Base-by-base conservation (phyloP, 1,284 basidiomycete genomes). In the Garcileccinum viscosum region DNA sequence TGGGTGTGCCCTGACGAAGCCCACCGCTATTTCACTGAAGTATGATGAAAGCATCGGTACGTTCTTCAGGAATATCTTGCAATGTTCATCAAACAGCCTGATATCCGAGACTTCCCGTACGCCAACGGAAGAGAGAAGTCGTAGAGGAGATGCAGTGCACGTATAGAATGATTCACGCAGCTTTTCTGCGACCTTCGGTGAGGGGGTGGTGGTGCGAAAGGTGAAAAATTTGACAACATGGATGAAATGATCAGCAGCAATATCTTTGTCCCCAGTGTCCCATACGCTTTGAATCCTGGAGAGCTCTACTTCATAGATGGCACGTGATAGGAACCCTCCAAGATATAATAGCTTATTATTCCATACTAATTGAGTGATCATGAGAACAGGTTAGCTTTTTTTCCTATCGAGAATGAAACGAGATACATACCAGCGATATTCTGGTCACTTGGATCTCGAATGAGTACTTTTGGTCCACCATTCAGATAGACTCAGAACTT, bases 191-290 rank as follows among this genome's bases (percentile, higher is more conserved):
- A 99, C 94, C 53, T 93, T 87, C 1, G 88, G 78, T 0, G 94
- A 95, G 0, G 97, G 97, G 0, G 95, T 96, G 0, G 96, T 96
- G 3, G 86, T 82, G 68, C 90, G 86, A 79, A 95, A 97, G 1
- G 92, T 92, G 84, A 98, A 96, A 83, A 98, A 95, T 72, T 90
- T 90, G 70, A 98, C 85, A 1, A 92, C 87, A 74, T 98, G 96
- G 19, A 96, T 81, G 8, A 91, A 93, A 22, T 90, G 71, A 44
- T 72, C 73, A 4, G 73, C 44, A 2, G 40, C 58, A 32, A 64
- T 62, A 22, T 50, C 30, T 22, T 33, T 62, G 14, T 5, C 30
- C 30, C n/a, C 19, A 1, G 0, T 0, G 4, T 22, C 53, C 90
- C 88, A 93, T 35, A 84, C 77, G 38, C 77, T 80, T 71, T 83